Base-by-base conservation (phyloP, 2,329 filamentous ascomycete genomes). In the Aspergillus vadensis region DNA sequence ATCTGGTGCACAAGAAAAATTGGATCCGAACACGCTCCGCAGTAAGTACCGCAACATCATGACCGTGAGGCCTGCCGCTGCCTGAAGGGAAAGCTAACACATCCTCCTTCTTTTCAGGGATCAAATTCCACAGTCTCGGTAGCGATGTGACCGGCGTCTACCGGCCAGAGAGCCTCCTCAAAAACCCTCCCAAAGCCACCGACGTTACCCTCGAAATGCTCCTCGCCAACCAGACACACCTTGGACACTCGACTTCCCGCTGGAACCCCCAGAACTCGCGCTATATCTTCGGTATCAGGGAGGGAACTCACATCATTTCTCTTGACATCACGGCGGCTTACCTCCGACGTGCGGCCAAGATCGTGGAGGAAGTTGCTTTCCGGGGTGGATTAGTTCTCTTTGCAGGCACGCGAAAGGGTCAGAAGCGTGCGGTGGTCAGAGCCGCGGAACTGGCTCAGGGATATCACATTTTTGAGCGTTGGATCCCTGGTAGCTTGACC, bases 181-280 rank as follows among this genome's bases (percentile, higher is more conserved):
- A 79, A 60, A 83, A 92, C 72, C 93, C 95, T 3, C 92, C 92
- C 1, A 79, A 79, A 41, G 89, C 92, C 23, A 83, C 88, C 74
- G 90, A 97, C 71, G 85, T 98, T 63, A 93, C 92, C 51, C 87
- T 99, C 61, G 93, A 97, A 81, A 85, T 97, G 63, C 86, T 99
- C 64, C 88, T 97, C 82, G 91, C 92, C 49, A 88, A 89, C 32
- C 92, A 96, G 79, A 87, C 87, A 57, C 92, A 97, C 79, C 87
- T 98, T 76, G 95, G 95, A 64, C 95, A 99, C 79, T 86, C 91
- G 71, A 94, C 90, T 0, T 91, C 91, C 63, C 84, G 93, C 53
- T 99, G 95, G 95, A 96, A 99, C 79, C 93, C 95, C 10, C 88
- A 87, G 55, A 99, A 98, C 80, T 89, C 92, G 65, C 86, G 91